phyloP scores from a whole-genome alignment of 1,284 basidiomycete genomes.

The Hypsizygus ulmarius region DNA sequence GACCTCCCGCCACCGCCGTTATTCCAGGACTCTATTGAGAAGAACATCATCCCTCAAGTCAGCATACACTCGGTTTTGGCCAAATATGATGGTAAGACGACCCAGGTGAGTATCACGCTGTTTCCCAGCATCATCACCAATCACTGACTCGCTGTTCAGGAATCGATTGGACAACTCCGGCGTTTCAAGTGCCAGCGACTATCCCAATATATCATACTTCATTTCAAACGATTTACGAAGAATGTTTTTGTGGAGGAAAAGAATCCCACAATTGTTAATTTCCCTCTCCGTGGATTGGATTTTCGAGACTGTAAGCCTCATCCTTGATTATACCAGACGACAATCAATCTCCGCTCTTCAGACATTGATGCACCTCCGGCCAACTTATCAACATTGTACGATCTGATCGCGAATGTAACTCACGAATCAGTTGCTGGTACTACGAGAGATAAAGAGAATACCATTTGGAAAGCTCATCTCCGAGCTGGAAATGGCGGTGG shows the following conservation, averaged over 20 bases:
- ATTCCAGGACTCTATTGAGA: slow-evolving; percentile 93
- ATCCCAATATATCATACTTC: slow-evolving; percentile 91
- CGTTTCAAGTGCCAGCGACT: slow-evolving; percentile 87
- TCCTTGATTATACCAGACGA: slow-evolving; percentile 14
- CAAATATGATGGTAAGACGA: slow-evolving; percentile 92
- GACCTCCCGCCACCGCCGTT: slow-evolving; percentile 95
- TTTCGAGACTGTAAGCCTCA: slow-evolving; percentile 77
- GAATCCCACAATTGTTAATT: slow-evolving; percentile 98
- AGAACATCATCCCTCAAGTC: slow-evolving; percentile 99
- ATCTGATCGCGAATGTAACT: slow-evolving; percentile 93
- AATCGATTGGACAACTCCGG: slow-evolving; percentile 82
- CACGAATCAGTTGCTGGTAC: slow-evolving; percentile 95
- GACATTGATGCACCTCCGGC: slow-evolving; percentile 72
- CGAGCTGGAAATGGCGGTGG: slow-evolving; percentile 74
- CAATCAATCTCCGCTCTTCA: slow-evolving; percentile 32
- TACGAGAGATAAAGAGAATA: slow-evolving; percentile 83
- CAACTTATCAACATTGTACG: slow-evolving; percentile 74
- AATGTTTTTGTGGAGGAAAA: slow-evolving; percentile 98
- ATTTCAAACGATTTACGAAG: slow-evolving; percentile 98
- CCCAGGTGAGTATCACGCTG: slow-evolving; percentile 56
- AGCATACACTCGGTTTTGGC: slow-evolving; percentile 88
- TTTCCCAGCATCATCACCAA: not conserved
- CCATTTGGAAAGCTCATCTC: slow-evolving; percentile 92
- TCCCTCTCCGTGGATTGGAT: slow-evolving; percentile 90
- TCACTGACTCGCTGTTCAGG: slow-evolving; percentile 41